Evolutionary conservation across 2,329 filamentous ascomycete species (phyloP), one percentile per base, ranked within the genome.

Genomic region (Tolypocladium album): DNA sequence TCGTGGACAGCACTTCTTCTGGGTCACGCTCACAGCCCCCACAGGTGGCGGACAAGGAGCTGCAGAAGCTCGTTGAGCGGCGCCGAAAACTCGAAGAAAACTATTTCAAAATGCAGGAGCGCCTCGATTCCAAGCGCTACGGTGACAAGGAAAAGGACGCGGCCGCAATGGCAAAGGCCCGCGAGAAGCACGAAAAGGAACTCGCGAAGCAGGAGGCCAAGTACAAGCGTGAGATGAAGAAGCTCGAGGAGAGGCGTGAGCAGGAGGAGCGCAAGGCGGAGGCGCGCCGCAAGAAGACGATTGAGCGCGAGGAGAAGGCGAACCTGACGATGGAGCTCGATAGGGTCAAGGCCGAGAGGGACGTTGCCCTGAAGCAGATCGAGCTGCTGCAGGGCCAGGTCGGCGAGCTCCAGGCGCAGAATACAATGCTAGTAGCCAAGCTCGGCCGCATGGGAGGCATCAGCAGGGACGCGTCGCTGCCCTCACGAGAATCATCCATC

Each of bases 141-240:
- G 81, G 82, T 40, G 77, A 77, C 61, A 72, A 79, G 63, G 74
- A 76, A 57, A 75, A 81, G 60, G 82, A 87, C 55, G 76, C 75
- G 57, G 71, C 75, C 1, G 76, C 78, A 1, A 63, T 84, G 6
- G 77, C 80, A 38, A 88, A 85, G 69, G 77, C 85, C 9, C 79
- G 81, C 38, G 84, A 87, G 68, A 86, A 83, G 67, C 84, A 89
- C 69, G 81, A 84, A 55, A 78, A 76, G 56, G 85, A 88, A 64
- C 70, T 86, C 0, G 81, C 82, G 52, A 89, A 87, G 68, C 83
- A 87, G 58, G 83, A 88, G 64, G 85, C 85, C 40, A 87, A 86
- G 65, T 86, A 87, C 65, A 79, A 81, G 63, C 80, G 79, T 15
- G 87, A 90, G 67, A 75, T 88, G 55, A 75, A 76, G 63, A 88